Percentiles rank a stretch among this genome's conserved stretches.
Evolutionary conservation across 169 alveolate species (phyloP).

Genomic region (Plasmodium inui): DNA sequence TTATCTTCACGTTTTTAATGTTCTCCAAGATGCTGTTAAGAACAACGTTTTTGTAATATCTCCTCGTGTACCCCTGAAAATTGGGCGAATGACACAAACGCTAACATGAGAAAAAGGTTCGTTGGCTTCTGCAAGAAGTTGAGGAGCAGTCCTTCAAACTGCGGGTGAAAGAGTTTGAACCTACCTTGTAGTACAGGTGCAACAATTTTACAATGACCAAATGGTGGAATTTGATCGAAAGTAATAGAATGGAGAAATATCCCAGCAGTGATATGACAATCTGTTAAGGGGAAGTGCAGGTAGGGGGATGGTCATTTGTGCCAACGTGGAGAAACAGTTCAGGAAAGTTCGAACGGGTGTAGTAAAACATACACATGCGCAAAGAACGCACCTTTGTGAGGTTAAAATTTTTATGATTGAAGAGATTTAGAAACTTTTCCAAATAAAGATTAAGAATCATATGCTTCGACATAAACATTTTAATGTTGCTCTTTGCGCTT

Average conservation of each 20-base stretch:
- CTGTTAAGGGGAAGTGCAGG: conserved; percentile 16
- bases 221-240: conserved; percentile 67
- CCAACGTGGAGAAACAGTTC: neutral
- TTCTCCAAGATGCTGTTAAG: conserved; percentile 61
- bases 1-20: conserved; percentile 36
- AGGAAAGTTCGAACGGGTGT: neutral
- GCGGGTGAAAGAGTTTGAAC: neutral
- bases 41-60: conserved; percentile 62
- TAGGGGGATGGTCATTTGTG: neutral
- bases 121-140: neutral
- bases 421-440: conserved; percentile 57
- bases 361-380: no score
- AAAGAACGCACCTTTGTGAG: conserved; percentile 46
- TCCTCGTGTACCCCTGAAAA: conserved; percentile 54
- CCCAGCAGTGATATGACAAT: conserved; percentile 49
- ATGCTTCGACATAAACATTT: conserved; percentile 56
- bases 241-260: conserved; percentile 39
- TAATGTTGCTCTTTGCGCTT: conserved; percentile 50
- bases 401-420: conserved; percentile 66
- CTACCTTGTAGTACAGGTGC: conserved; percentile 66
- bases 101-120: neutral
- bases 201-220: conserved; percentile 59
- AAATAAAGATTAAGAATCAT: conserved; percentile 62
- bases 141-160: neutral
- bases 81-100: neutral